phyloP scores from a whole-genome alignment of 1,284 basidiomycete genomes.

The Rhizoctonia solani region DNA sequence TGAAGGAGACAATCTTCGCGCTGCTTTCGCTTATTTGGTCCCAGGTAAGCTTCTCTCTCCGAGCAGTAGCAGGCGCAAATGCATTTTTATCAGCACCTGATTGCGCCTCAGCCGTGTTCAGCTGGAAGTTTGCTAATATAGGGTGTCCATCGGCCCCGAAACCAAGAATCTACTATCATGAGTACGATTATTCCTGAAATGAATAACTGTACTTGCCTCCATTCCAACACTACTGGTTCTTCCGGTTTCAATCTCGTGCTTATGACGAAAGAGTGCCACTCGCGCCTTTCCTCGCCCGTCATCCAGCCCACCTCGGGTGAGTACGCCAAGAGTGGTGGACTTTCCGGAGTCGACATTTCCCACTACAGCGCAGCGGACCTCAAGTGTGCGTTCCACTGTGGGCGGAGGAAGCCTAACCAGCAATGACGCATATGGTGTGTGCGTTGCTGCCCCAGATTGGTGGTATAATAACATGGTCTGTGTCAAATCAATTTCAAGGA shows the following conservation, averaged over 20 bases:
- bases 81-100: slow-evolving; percentile 30
- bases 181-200: slow-evolving; percentile 3
- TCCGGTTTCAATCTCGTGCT: slow-evolving; percentile 96
- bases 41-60: slow-evolving; percentile 89
- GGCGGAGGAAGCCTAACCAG: slow-evolving; percentile 72
- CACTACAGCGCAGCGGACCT: slow-evolving; percentile 93
- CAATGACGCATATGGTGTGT: slow-evolving; percentile 59
- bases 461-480: slow-evolving; percentile 15
- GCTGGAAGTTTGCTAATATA: slow-evolving; percentile 62
- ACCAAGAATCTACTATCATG: slow-evolving; percentile 75
- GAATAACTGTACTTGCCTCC: slow-evolving; percentile 62
- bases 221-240: slow-evolving; percentile 94
- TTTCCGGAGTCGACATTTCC: slow-evolving; percentile 90
- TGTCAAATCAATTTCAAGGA: neutral
- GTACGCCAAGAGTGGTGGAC: slow-evolving; percentile 88
- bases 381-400: slow-evolving; percentile 72
- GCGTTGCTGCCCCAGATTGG: slow-evolving; percentile 42
- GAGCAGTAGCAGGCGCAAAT: slow-evolving; percentile 45
- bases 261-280: slow-evolving; percentile 92
- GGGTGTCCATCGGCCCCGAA: slow-evolving; percentile 75
- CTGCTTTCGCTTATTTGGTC: slow-evolving; percentile 92
- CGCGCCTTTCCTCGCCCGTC: slow-evolving; percentile 94
- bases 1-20: slow-evolving; percentile 94
- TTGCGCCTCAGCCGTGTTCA: slow-evolving; percentile 37
- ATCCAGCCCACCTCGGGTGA: slow-evolving; percentile 84